These are phyloP conservation scores for Phytophthora cactorum DNA, from an alignment of 352 stramenopile species.

Conservation along the genomic window DNA sequence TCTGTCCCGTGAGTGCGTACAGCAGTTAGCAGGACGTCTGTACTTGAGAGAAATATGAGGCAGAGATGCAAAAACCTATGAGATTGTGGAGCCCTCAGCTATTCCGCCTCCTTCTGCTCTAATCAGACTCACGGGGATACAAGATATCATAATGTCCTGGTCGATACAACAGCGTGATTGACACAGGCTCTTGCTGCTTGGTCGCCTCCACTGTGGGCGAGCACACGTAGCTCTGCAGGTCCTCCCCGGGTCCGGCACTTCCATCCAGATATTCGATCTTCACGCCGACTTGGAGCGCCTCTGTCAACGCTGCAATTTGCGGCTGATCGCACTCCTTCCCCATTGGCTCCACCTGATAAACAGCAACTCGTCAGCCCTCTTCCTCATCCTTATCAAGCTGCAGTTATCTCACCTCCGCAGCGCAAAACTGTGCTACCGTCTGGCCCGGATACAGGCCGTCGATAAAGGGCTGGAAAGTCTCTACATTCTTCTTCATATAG, in stretches of 20 bases:
- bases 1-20: constrained; percentile 2
- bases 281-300: constrained; percentile 89
- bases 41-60: constrained; percentile 15
- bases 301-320: constrained; percentile 92
- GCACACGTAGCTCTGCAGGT: constrained; percentile 76
- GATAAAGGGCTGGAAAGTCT: constrained; percentile 92
- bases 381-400: neutral
- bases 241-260: constrained; percentile 48
- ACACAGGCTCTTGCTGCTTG: constrained; percentile 28
- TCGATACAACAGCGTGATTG: constrained; percentile 92
- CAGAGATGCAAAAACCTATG: constrained; percentile 18
- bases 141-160: constrained; percentile 96
- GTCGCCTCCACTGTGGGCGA: constrained; percentile 25
- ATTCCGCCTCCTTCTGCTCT: constrained; percentile 12
- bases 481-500: constrained; percentile 88
- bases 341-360: constrained; percentile 91
- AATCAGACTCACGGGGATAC: constrained; percentile 57
- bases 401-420: constrained; percentile 51
- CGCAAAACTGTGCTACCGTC: constrained; percentile 87
- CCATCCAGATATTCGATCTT: constrained; percentile 95
- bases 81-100: constrained; percentile 7
- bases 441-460: constrained; percentile 81
- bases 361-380: constrained; percentile 3
- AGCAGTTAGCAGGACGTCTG: constrained; percentile 7
- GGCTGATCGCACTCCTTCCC: constrained; percentile 94